A percentile compares a stretch with the other conserved stretches of the same genome.
Conservation (phyloP, 441 rosid species). For the Populus trichocarpa region DNA sequence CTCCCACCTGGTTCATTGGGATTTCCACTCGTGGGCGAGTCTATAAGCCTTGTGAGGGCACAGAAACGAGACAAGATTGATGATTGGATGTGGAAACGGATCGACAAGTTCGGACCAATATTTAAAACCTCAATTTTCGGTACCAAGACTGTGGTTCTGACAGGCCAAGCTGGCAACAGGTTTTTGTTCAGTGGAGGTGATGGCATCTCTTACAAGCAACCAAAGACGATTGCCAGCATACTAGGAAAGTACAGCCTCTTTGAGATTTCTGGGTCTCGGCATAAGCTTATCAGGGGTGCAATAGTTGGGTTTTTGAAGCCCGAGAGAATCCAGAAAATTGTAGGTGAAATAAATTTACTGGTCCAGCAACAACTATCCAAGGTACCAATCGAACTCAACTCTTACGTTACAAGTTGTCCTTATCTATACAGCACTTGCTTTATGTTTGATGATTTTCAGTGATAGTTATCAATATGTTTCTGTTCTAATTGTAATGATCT, state of each 20-base stretch:
- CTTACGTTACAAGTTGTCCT: background rate
- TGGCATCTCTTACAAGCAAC: conserved; percentile 12
- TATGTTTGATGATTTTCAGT: no score
- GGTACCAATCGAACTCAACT: background rate
- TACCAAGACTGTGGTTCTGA: conserved; percentile 20
- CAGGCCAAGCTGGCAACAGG: conserved; percentile 21
- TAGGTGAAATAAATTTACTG: conserved; percentile 18
- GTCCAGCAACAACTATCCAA: conserved; percentile 15
- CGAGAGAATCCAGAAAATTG: conserved; percentile 22
- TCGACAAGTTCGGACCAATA: conserved; percentile 17
- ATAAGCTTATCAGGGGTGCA: conserved; percentile 23
- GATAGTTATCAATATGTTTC: no score
- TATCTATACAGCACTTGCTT: background rate
- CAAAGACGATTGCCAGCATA: conserved; percentile 3
- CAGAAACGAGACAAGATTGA: conserved; percentile 15
- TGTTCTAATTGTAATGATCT: no score
- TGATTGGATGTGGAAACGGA: conserved; percentile 16
- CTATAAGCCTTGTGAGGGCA: conserved; percentile 24
- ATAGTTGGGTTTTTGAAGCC: conserved; percentile 23
- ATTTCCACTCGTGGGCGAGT: conserved; percentile 24
- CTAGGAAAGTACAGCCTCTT: conserved; percentile 22
- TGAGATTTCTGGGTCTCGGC: conserved; percentile 17
- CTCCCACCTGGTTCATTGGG: conserved; percentile 27
- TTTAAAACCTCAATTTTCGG: conserved; percentile 35
- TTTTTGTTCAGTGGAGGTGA: conserved; percentile 22